Evolutionary conservation across 2,329 filamentous ascomycete genomes (phyloP).

Genomic region (Furcasterigmium sp.): DNA sequence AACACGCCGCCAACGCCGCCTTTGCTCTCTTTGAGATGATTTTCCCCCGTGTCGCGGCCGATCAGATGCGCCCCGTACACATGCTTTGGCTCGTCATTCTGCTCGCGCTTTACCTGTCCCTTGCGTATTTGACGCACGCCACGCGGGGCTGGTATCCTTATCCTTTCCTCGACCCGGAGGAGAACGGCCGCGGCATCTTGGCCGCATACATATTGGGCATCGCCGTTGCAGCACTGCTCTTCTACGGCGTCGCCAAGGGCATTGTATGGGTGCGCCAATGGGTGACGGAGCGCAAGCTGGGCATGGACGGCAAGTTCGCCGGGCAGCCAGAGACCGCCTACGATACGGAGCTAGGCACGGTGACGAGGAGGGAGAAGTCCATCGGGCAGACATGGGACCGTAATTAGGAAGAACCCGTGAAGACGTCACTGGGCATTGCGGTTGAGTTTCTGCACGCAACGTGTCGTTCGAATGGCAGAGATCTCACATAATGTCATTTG

Average conservation of each 20-base stretch:
- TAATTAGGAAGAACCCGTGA: too few relatives aligned
- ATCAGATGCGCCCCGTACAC: constrained; percentile 51
- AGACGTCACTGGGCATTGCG: too few relatives aligned
- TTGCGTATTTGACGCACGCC: constrained; percentile 65
- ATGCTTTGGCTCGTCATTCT: constrained; percentile 64
- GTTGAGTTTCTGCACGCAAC: too few relatives aligned
- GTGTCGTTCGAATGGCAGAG: too few relatives aligned
- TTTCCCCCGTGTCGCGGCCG: constrained; percentile 58
- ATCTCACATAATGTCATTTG: too few relatives aligned
- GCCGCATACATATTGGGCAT: constrained; percentile 61
- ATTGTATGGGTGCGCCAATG: constrained; percentile 45
- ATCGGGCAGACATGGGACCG: neutral
- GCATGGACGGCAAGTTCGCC: constrained; percentile 36
- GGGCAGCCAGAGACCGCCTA: constrained; percentile 13
- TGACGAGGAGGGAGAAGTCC: constrained; percentile 1
- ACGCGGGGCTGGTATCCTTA: constrained; percentile 74
- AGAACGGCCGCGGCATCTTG: constrained; percentile 47
- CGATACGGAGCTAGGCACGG: constrained; percentile 14
- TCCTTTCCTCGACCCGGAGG: constrained; percentile 62
- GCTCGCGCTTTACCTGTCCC: constrained; percentile 63
- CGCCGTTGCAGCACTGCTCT: constrained; percentile 41
- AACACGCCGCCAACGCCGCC: constrained; percentile 68
- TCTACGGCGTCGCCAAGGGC: constrained; percentile 47
- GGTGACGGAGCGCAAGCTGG: constrained; percentile 41
- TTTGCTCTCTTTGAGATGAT: constrained; percentile 75